phyloP scores from a whole-genome alignment of 2,329 filamentous ascomycete species.

The Pseudocercospora fuligena region DNA sequence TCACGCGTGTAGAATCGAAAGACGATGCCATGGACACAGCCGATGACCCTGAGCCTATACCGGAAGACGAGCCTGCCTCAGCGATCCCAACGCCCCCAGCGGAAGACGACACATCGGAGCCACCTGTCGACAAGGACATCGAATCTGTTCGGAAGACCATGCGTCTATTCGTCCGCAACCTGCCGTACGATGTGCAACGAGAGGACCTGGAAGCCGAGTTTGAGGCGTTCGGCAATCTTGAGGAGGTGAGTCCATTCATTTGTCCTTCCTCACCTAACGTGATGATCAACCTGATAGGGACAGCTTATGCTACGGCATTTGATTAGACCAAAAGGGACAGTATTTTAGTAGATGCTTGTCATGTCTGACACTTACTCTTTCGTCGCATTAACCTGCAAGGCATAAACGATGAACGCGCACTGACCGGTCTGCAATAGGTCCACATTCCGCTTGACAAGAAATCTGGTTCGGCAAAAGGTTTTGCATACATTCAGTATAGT shows the following conservation, averaged over 20 bases:
- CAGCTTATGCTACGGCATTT: slow-evolving; percentile 94
- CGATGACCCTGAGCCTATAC: slow-evolving; percentile 11
- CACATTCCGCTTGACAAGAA: slow-evolving; percentile 77
- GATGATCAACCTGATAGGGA: slow-evolving; percentile 99
- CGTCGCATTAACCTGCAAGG: slow-evolving; percentile 11
- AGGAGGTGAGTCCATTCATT: slow-evolving; percentile 74
- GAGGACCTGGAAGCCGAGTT: slow-evolving; percentile 78
- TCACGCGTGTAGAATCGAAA: slow-evolving; percentile 17
- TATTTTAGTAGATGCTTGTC: slow-evolving; percentile 99
- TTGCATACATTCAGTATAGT: slow-evolving; percentile 81
- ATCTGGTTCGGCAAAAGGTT: slow-evolving; percentile 80
- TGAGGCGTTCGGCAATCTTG: slow-evolving; percentile 71
- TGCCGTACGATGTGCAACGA: slow-evolving; percentile 79
- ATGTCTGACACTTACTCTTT: slow-evolving; percentile 56
- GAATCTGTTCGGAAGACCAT: slow-evolving; percentile 72
- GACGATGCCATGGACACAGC: slow-evolving; percentile 19
- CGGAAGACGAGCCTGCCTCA: slow-evolving; percentile 17
- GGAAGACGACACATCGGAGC: slow-evolving; percentile 44
- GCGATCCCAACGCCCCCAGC: slow-evolving; percentile 36
- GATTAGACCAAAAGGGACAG: slow-evolving; percentile 84
- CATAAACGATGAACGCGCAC: neutral
- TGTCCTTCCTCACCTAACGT: slow-evolving; percentile 48
- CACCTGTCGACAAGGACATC: slow-evolving; percentile 51
- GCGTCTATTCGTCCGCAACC: slow-evolving; percentile 85
- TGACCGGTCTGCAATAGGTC: slow-evolving; percentile 61